phyloP scores from a whole-genome alignment of 1,139 yeast species.

The Magnusiomyces clavatus region DNA sequence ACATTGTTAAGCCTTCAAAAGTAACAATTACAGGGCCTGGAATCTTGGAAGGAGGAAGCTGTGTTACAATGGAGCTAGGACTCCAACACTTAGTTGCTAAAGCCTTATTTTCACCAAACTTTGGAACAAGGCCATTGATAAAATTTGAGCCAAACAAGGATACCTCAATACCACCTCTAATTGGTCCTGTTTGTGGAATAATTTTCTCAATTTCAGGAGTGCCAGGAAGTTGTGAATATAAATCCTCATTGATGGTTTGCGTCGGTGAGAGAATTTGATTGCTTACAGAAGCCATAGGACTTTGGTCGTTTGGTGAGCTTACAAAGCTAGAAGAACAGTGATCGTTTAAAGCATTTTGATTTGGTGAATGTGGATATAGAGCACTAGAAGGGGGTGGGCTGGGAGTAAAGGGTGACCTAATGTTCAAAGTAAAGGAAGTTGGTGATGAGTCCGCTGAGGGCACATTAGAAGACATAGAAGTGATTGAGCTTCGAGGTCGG shows the following conservation, averaged over 20 bases:
- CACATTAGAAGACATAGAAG: neutral
- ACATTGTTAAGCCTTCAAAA: slow-evolving; percentile 41
- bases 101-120: slow-evolving; percentile 76
- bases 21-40: slow-evolving; percentile 87
- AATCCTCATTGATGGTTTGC: neutral
- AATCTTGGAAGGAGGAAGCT: slow-evolving; percentile 75
- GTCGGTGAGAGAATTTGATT: too few relatives aligned
- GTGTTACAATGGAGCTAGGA: slow-evolving; percentile 79
- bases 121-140: slow-evolving; percentile 68
- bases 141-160: slow-evolving; percentile 79
- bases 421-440: neutral
- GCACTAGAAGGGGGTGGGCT: neutral
- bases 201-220: slow-evolving; percentile 64
- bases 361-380: neutral
- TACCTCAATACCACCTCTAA: slow-evolving; percentile 88
- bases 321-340: too few relatives aligned
- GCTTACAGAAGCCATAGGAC: too few relatives aligned
- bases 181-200: slow-evolving; percentile 88
- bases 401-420: slow-evolving; percentile 2
- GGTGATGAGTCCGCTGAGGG: slow-evolving; percentile 10
- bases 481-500: neutral
- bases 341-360: neutral
- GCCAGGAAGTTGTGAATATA: neutral
- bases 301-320: too few relatives aligned
- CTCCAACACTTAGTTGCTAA: slow-evolving; percentile 91